Evolutionary conservation across 2,329 filamentous ascomycete species (phyloP).

Genomic region (Aphanoascus verrucosus): DNA sequence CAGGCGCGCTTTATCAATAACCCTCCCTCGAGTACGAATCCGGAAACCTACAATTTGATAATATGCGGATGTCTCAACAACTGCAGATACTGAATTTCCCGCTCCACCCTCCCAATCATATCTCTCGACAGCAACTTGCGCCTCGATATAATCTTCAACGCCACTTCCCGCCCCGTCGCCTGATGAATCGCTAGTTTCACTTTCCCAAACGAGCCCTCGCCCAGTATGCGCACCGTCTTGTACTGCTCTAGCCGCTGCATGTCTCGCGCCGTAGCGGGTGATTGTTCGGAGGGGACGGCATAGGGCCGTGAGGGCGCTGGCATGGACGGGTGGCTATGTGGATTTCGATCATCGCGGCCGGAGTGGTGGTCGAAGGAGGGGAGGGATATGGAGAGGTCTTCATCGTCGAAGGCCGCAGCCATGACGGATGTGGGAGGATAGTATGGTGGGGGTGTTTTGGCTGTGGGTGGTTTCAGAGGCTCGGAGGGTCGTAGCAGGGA

Average conservation of each 20-base stretch:
- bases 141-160: conserved; percentile 92
- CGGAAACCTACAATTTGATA: conserved; percentile 71
- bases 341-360: conserved; percentile 11
- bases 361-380: conserved; percentile 19
- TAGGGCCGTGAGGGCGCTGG: conserved; percentile 8
- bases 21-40: not conserved
- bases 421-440: conserved; percentile 17
- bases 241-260: conserved; percentile 88
- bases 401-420: conserved; percentile 29
- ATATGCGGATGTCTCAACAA: conserved; percentile 93
- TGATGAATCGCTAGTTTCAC: conserved; percentile 93
- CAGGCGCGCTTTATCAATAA: too few relatives aligned
- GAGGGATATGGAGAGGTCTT: conserved; percentile 30
- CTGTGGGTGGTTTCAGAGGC: not conserved
- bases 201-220: conserved; percentile 96
- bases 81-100: conserved; percentile 97
- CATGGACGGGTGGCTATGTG: conserved; percentile 18
- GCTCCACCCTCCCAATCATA: conserved; percentile 94
- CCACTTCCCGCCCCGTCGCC: conserved; percentile 86
- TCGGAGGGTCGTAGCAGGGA: not conserved
- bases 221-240: conserved; percentile 77
- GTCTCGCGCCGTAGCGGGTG: conserved; percentile 42
- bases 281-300: conserved; percentile 27
- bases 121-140: conserved; percentile 94
- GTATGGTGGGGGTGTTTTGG: not conserved